Conservation (phyloP, 140 eudicot species). For the Stevia rebaudiana region DNA sequence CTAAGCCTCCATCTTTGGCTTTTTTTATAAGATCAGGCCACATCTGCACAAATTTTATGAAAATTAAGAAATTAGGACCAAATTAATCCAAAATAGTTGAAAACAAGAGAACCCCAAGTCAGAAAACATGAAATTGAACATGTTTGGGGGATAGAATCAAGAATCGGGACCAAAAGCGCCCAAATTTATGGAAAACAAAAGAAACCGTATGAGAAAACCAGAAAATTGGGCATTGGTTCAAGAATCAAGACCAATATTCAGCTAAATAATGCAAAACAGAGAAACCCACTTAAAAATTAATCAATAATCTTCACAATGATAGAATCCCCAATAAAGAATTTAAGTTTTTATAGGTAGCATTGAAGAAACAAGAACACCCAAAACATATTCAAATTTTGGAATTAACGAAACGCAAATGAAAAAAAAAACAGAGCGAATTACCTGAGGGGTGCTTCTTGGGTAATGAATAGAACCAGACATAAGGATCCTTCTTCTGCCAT, state of each 20-base stretch:
- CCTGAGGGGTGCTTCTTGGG: conserved; percentile 99
- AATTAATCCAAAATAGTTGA: neutral
- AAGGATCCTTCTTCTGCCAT: conserved; percentile 75
- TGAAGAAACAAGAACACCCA: conserved; percentile 14
- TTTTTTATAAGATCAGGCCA: conserved; percentile 96
- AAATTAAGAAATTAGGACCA: neutral
- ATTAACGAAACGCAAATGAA: neutral
- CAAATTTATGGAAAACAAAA: conserved; percentile 5
- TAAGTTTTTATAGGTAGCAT: conserved; percentile 6
- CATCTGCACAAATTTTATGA: conserved; percentile 48
- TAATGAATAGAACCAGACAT: conserved; percentile 93
- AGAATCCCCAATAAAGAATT: too few species aligned
- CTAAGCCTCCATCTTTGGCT: conserved; percentile 94
- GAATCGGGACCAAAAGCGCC: conserved; percentile 12
- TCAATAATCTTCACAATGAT: too few species aligned
- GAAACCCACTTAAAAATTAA: neutral
- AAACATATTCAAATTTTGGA: neutral
- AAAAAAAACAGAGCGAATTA: conserved; percentile 25
- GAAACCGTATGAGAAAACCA: neutral
- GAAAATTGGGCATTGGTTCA: neutral
- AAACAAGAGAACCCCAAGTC: neutral
- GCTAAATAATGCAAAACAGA: conserved; percentile 18
- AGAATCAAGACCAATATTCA: conserved; percentile 7
- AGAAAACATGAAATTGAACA: neutral
- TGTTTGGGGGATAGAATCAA: conserved; percentile 4